phyloP scores from a whole-genome alignment of 345 rosid genomes.

The Orychophragmus violaceus region DNA sequence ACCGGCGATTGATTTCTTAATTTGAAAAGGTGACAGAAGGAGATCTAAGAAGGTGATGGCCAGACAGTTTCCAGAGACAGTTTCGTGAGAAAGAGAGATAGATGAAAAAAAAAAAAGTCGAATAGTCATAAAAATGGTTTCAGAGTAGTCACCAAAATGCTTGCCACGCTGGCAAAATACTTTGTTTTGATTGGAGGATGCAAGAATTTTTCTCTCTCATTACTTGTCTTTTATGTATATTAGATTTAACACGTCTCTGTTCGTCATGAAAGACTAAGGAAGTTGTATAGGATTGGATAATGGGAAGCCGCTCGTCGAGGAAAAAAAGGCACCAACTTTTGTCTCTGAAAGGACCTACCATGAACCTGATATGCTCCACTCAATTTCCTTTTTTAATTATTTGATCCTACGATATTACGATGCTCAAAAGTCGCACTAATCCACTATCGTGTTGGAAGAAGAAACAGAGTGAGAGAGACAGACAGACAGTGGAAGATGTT shows the following conservation, averaged over 20 bases:
- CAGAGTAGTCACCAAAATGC: too few relatives aligned
- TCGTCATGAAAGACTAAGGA: neutral
- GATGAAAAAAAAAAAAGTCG: too few relatives aligned
- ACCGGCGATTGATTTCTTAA: too few relatives aligned
- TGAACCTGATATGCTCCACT: conserved; percentile 20
- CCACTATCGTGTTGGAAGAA: conserved; percentile 3
- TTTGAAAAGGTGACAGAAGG: too few relatives aligned
- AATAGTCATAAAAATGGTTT: too few relatives aligned
- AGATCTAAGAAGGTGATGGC: too few relatives aligned
- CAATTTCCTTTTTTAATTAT: neutral
- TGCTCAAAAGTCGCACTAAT: conserved; percentile 18
- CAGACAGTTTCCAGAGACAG: too few relatives aligned
- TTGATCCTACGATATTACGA: neutral
- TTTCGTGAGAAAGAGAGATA: too few relatives aligned
- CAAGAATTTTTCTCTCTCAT: too few relatives aligned
- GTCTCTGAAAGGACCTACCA: conserved; percentile 26
- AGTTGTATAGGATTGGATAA: neutral
- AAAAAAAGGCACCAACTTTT: conserved; percentile 19
- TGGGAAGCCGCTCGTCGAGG: neutral
- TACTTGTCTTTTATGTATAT: too few relatives aligned
- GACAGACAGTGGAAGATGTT: neutral
- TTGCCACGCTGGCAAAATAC: too few relatives aligned
- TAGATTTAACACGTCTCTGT: neutral
- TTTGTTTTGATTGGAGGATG: too few relatives aligned
- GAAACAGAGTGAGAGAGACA: conserved; percentile 9